Conservation (phyloP, 805 yeast genomes). For the Cyberlindnera subsufficiens region DNA sequence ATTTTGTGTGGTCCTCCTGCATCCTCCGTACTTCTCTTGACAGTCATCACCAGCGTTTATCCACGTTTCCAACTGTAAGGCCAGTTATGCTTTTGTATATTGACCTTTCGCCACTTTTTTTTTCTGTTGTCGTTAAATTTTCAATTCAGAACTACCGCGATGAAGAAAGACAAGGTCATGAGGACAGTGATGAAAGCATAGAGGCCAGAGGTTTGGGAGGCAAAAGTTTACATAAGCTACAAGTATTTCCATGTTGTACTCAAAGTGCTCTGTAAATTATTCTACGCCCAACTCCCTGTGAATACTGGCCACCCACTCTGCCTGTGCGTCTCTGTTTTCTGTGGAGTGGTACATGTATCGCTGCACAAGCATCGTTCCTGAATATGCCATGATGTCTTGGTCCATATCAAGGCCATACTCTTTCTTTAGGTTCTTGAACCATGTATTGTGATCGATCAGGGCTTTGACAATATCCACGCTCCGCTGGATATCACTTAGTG, state of each 20-base stretch:
- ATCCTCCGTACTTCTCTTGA: neutral
- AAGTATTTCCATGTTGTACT: no score
- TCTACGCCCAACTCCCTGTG: no score
- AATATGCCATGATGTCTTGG: no score
- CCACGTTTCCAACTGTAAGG: neutral
- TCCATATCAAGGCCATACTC: slow-evolving; percentile 29
- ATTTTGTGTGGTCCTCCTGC: neutral
- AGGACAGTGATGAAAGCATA: no score
- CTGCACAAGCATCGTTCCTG: neutral
- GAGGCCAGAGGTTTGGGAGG: no score
- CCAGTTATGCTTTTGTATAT: no score
- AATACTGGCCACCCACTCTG: neutral
- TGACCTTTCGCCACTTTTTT: no score
- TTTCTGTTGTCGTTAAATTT: no score
- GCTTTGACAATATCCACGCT: slow-evolving; percentile 51
- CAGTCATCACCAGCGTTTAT: neutral
- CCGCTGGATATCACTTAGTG: slow-evolving; percentile 41
- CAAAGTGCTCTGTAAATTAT: no score
- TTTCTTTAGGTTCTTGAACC: slow-evolving; percentile 54
- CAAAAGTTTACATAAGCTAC: no score
- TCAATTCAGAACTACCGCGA: no score
- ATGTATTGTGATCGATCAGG: slow-evolving; percentile 48
- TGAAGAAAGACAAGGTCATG: no score
- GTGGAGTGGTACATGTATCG: neutral
- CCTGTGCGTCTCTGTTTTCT: neutral